These are phyloP conservation scores for Iris pallida DNA, from an alignment of 116 monocot species.

Conservation along the genomic window DNA sequence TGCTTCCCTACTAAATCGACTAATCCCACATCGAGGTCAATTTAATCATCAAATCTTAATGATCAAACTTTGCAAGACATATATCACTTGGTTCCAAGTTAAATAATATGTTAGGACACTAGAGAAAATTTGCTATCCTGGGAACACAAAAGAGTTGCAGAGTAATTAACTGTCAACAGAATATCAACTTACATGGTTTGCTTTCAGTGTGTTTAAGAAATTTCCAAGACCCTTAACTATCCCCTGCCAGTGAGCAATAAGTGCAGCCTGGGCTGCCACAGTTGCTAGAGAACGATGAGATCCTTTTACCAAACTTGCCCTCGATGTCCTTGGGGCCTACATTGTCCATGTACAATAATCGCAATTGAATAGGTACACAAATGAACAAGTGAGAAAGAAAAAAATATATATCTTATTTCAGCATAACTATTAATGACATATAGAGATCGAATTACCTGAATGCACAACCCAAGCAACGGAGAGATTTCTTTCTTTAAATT, in stretches of 20 bases:
- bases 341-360: constrained; percentile 2
- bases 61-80: too few relatives aligned
- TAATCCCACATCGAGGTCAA: too few relatives aligned
- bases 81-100: too few relatives aligned
- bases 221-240: constrained; percentile 73
- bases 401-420: too few relatives aligned
- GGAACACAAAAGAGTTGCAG: too few relatives aligned
- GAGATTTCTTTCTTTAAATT: constrained; percentile 99
- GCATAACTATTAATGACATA: too few relatives aligned
- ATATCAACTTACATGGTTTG: constrained; percentile 62
- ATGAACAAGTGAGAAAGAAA: neutral
- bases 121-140: too few relatives aligned
- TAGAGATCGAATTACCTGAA: constrained; percentile 58
- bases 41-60: too few relatives aligned
- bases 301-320: constrained; percentile 78
- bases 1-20: too few relatives aligned
- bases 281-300: constrained; percentile 65
- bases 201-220: constrained; percentile 75
- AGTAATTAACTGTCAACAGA: too few relatives aligned
- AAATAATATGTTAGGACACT: too few relatives aligned
- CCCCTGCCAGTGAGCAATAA: constrained; percentile 95
- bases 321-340: constrained; percentile 84
- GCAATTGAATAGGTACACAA: neutral
- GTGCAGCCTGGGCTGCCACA: constrained; percentile 62
- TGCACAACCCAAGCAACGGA: constrained; percentile 89